These are phyloP conservation scores for Biscogniauxia mediterranea DNA, from an alignment of 2,329 filamentous ascomycete genomes.

Conservation along the genomic window DNA sequence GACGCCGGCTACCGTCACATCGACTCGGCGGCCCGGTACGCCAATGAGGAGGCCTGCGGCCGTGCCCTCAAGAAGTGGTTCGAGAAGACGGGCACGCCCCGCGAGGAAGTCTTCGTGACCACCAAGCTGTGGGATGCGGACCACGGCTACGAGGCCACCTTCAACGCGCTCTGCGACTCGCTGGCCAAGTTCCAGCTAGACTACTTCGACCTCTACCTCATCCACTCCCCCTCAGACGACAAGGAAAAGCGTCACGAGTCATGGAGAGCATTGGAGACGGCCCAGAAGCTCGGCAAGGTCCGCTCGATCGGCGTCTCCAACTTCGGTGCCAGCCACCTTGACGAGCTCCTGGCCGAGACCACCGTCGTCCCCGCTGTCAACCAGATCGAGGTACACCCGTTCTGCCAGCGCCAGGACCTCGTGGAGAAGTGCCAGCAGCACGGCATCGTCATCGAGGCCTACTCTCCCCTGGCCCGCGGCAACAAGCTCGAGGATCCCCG, in stretches of 20 bases:
- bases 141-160: slow-evolving; percentile 24
- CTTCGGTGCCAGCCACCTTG: slow-evolving; percentile 34
- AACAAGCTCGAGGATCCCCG: slow-evolving; percentile 47
- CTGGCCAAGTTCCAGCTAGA: slow-evolving; percentile 45
- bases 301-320: slow-evolving; percentile 44
- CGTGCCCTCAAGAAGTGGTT: slow-evolving; percentile 24
- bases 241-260: slow-evolving; percentile 44
- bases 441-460: slow-evolving; percentile 27
- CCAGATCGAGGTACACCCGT: slow-evolving; percentile 61
- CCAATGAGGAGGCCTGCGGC: slow-evolving; percentile 23
- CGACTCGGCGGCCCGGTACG: slow-evolving; percentile 42
- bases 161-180: slow-evolving; percentile 42
- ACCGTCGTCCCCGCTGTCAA: slow-evolving; percentile 52
- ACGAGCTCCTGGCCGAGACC: slow-evolving; percentile 38
- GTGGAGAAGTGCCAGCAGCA: slow-evolving; percentile 46
- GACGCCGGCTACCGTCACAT: slow-evolving; percentile 53
- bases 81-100: slow-evolving; percentile 30
- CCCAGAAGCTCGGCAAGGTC: slow-evolving; percentile 38
- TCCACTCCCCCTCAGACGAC: slow-evolving; percentile 45
- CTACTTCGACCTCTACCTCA: slow-evolving; percentile 52
- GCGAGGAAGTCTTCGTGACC: slow-evolving; percentile 37
- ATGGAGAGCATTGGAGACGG: slow-evolving; percentile 13
- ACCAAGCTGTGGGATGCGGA: slow-evolving; percentile 40
- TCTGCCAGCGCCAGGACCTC: slow-evolving; percentile 52
- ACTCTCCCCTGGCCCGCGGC: slow-evolving; percentile 14